phyloP scores from a whole-genome alignment of 768 basidiomycete genomes.

The Grammothele lineata region DNA sequence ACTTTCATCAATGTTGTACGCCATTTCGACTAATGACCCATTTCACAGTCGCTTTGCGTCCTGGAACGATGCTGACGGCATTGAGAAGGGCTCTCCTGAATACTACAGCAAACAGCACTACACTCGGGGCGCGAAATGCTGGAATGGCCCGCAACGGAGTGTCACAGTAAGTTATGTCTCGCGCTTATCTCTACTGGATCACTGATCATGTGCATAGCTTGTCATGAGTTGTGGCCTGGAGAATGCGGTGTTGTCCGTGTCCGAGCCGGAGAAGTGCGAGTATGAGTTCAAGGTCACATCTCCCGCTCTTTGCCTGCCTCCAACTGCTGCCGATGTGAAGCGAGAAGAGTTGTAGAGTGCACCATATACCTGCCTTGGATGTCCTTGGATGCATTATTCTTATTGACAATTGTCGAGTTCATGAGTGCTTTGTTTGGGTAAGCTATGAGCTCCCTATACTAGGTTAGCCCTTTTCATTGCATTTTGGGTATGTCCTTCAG shows the following conservation, averaged over 20 bases:
- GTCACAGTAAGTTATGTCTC: slow-evolving; percentile 49
- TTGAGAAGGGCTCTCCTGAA: slow-evolving; percentile 55
- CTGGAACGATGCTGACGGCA: slow-evolving; percentile 68
- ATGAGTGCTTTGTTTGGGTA: too few relatives aligned
- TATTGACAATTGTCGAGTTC: neutral
- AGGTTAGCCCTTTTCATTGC: too few relatives aligned
- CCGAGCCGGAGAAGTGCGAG: slow-evolving; percentile 95
- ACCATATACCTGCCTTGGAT: neutral
- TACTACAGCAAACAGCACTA: slow-evolving; percentile 86
- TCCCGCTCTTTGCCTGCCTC: slow-evolving; percentile 75
- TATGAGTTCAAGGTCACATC: slow-evolving; percentile 84
- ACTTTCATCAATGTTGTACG: neutral
- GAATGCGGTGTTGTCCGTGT: slow-evolving; percentile 71
- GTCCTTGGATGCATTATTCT: too few relatives aligned
- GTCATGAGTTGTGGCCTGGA: slow-evolving; percentile 81
- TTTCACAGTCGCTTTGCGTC: slow-evolving; percentile 60
- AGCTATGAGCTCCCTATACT: too few relatives aligned
- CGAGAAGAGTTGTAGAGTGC: slow-evolving; percentile 28
- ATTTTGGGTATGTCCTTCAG: too few relatives aligned
- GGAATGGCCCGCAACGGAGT: slow-evolving; percentile 93
- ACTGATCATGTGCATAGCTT: slow-evolving; percentile 44
- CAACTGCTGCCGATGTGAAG: slow-evolving; percentile 36
- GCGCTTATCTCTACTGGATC: neutral
- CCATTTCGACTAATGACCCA: neutral
- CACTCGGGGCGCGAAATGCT: slow-evolving; percentile 82